These are phyloP conservation scores for Microdochium trichocladiopsis DNA, from an alignment of 2,329 filamentous ascomycete species.

Conservation along the genomic window DNA sequence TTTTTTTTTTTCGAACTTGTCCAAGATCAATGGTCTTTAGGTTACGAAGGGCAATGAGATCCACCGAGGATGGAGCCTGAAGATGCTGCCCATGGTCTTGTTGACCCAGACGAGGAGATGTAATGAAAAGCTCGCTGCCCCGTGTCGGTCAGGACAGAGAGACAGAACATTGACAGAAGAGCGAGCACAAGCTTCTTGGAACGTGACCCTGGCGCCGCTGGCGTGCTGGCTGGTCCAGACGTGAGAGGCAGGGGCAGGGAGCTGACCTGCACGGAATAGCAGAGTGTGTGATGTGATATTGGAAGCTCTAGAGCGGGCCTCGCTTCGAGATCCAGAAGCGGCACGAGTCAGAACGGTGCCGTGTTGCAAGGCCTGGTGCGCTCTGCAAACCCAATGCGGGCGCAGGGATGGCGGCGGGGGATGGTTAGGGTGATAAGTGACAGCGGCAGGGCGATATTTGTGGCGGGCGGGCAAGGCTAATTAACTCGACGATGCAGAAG, in stretches of 20 bases:
- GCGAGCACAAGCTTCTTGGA: too few relatives aligned
- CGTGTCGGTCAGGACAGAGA: too few relatives aligned
- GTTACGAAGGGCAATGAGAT: too few relatives aligned
- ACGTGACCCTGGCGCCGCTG: too few relatives aligned
- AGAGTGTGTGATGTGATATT: not conserved
- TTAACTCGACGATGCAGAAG: too few relatives aligned
- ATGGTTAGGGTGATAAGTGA: not conserved
- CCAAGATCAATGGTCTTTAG: too few relatives aligned
- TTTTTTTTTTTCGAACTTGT: conserved; percentile 15
- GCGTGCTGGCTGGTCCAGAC: not conserved
- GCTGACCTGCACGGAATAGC: not conserved
- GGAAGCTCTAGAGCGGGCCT: not conserved
- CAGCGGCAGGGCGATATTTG: not conserved
- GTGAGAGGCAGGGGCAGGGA: not conserved
- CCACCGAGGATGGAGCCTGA: too few relatives aligned
- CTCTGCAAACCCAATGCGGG: not conserved
- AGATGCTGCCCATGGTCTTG: too few relatives aligned
- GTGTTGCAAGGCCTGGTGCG: not conserved
- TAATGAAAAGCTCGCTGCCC: too few relatives aligned
- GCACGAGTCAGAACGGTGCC: not conserved
- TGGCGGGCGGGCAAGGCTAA: too few relatives aligned
- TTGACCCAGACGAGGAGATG: too few relatives aligned
- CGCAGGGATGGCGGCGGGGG: not conserved
- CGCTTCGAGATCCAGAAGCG: not conserved
- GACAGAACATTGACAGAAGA: too few relatives aligned